Percentiles rank a stretch among this genome's conserved stretches.
These are phyloP conservation scores for Skeletonema grethae DNA, from an alignment of 108 stramenopile genomes.

Conservation along the genomic window DNA sequence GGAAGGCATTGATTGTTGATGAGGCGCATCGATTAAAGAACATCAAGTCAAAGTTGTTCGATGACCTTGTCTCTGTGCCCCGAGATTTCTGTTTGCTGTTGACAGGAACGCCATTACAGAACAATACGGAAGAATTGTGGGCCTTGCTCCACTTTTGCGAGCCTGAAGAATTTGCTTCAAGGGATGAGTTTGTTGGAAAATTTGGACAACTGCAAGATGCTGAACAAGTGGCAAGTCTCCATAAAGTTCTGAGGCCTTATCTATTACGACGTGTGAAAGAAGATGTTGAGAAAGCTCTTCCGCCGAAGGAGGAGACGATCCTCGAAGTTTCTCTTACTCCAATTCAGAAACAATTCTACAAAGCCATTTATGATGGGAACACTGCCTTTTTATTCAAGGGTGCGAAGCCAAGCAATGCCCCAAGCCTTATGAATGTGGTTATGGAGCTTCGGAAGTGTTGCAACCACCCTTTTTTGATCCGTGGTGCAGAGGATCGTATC, in stretches of 20 bases:
- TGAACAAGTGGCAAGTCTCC: conserved; percentile 89
- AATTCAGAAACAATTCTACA: conserved; percentile 96
- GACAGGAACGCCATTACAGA: conserved; percentile 98
- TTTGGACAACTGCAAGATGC: conserved; percentile 86
- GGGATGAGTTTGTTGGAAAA: conserved; percentile 80
- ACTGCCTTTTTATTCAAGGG: conserved; percentile 88
- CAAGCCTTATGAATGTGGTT: conserved; percentile 95
- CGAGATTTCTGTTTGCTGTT: conserved; percentile 88
- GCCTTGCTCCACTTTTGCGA: conserved; percentile 87
- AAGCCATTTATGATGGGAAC: conserved; percentile 96
- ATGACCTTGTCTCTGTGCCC: conserved; percentile 75
- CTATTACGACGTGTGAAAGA: conserved; percentile 97
- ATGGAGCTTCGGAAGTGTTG: conserved; percentile 98
- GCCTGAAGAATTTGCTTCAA: conserved; percentile 61
- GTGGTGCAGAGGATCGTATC: conserved; percentile 86
- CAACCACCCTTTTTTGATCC: conserved; percentile 91
- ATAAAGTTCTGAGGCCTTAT: conserved; percentile 90
- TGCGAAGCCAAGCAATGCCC: conserved; percentile 79
- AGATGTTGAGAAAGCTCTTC: conserved; percentile 95
- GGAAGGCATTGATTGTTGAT: conserved; percentile 92
- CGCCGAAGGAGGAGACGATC: conserved; percentile 97
- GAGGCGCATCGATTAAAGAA: conserved; percentile 95
- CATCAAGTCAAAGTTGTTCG: conserved; percentile 73
- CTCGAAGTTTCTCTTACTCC: conserved; percentile 95
- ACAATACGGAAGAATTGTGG: conserved; percentile 96